A percentile compares a stretch with the other conserved stretches of the same genome.
phyloP scores from a whole-genome alignment of 2,329 filamentous ascomycete species.

The Stachybotrys elegans region DNA sequence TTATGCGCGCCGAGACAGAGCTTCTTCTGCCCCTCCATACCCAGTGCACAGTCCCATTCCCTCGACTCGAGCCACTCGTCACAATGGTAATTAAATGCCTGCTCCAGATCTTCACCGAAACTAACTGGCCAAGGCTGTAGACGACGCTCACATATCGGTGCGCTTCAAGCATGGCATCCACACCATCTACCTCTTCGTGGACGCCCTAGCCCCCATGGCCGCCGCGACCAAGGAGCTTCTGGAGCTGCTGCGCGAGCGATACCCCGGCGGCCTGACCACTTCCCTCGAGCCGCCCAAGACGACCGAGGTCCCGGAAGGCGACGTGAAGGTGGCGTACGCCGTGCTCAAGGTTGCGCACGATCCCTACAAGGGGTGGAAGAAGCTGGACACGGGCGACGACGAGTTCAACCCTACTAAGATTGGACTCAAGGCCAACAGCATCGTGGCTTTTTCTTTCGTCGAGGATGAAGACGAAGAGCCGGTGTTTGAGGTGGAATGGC shows the following conservation, averaged over 20 bases:
- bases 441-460: conserved; percentile 45
- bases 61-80: no score
- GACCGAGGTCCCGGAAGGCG: conserved; percentile 33
- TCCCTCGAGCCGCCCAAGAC: conserved; percentile 24
- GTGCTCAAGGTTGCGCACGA: conserved; percentile 40
- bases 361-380: conserved; percentile 43
- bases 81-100: no score
- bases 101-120: background rate
- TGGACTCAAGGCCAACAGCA: conserved; percentile 40
- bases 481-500: conserved; percentile 41
- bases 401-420: conserved; percentile 36
- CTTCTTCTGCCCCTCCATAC: conserved; percentile 3
- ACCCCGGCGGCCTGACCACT: conserved; percentile 45
- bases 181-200: conserved; percentile 65
- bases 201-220: conserved; percentile 51
- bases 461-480: conserved; percentile 32
- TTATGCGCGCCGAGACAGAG: background rate
- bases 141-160: conserved; percentile 56
- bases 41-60: no score
- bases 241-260: conserved; percentile 50
- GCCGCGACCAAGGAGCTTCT: conserved; percentile 55
- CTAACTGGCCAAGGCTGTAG: conserved; percentile 16
- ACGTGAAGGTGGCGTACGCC: conserved; percentile 41
- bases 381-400: conserved; percentile 30
- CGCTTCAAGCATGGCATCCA: conserved; percentile 69